Evolutionary conservation across 2,329 filamentous ascomycete species (phyloP).

Genomic region (Cordyceps farinosa): DNA sequence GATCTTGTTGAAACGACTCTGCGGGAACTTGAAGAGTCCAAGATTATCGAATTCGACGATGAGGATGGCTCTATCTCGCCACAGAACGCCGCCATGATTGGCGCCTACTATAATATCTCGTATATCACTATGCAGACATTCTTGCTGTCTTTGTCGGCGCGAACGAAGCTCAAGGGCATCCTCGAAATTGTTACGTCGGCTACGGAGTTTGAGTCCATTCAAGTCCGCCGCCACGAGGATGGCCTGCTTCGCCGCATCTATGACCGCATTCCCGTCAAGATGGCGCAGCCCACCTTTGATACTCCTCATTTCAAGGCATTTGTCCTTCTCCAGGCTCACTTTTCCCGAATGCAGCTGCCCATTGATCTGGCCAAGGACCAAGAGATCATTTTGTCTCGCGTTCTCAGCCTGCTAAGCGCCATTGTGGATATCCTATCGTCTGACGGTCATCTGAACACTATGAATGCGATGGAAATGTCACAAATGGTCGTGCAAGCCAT

Average conservation of each 20-base stretch:
- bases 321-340: slow-evolving; percentile 94
- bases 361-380: slow-evolving; percentile 96
- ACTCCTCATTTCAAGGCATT: slow-evolving; percentile 99
- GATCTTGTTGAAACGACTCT: slow-evolving; percentile 91
- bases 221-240: slow-evolving; percentile 91
- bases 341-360: slow-evolving; percentile 93
- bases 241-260: slow-evolving; percentile 86
- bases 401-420: slow-evolving; percentile 83
- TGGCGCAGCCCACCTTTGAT: slow-evolving; percentile 79
- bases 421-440: slow-evolving; percentile 94
- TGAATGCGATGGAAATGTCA: slow-evolving; percentile 98
- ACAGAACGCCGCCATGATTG: slow-evolving; percentile 95
- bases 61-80: slow-evolving; percentile 87
- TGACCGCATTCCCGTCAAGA: slow-evolving; percentile 91
- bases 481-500: slow-evolving; percentile 99
- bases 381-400: slow-evolving; percentile 78
- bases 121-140: slow-evolving; percentile 99
- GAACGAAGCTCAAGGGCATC: slow-evolving; percentile 94
- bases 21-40: slow-evolving; percentile 85
- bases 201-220: slow-evolving; percentile 92
- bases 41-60: slow-evolving; percentile 93
- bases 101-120: slow-evolving; percentile 98
- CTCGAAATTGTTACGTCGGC: slow-evolving; percentile 96
- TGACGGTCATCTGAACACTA: slow-evolving; percentile 92
- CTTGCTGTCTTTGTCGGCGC: slow-evolving; percentile 79